Percentiles rank a stretch among this genome's conserved stretches.
Evolutionary conservation across 495 filamentous ascomycete species (phyloP).

Genomic region (Bathelium albidoporum): DNA sequence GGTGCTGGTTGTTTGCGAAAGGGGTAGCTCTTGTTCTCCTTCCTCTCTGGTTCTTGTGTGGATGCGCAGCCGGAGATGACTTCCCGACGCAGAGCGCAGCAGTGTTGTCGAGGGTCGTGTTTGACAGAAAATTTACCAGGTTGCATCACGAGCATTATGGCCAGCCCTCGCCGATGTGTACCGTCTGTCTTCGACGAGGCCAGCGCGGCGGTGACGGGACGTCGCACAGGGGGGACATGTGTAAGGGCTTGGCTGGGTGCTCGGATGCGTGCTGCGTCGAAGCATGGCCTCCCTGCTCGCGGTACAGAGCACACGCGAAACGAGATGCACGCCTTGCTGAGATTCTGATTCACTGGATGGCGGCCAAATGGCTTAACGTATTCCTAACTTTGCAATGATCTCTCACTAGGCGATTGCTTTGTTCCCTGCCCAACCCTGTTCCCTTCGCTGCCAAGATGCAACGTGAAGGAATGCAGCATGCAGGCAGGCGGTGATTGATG

Average conservation of each 20-base stretch:
- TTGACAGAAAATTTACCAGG: not conserved
- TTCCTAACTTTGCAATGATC: not conserved
- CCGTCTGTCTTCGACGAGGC: too few species aligned
- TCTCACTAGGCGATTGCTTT: not conserved
- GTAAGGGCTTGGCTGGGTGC: not conserved
- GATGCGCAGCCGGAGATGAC: conserved; percentile 4
- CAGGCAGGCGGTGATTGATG: not conserved
- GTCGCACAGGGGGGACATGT: not conserved
- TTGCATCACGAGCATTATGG: not conserved
- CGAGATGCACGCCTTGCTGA: not conserved
- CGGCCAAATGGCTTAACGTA: not conserved
- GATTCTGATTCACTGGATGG: not conserved
- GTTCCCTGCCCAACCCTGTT: not conserved
- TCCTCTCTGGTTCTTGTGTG: not conserved
- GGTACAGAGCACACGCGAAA: not conserved
- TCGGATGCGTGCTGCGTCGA: not conserved
- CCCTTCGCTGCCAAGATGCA: not conserved
- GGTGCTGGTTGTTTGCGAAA: not conserved
- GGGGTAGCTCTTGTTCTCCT: not conserved
- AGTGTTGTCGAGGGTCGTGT: not conserved
- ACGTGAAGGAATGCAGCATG: not conserved
- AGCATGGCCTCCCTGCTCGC: not conserved
- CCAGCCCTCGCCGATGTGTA: not conserved
- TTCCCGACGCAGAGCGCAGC: not conserved
- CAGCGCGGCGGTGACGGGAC: not conserved